Base-by-base conservation (phyloP, 2,329 filamentous ascomycete genomes). In the Hypoxylon sp. region DNA sequence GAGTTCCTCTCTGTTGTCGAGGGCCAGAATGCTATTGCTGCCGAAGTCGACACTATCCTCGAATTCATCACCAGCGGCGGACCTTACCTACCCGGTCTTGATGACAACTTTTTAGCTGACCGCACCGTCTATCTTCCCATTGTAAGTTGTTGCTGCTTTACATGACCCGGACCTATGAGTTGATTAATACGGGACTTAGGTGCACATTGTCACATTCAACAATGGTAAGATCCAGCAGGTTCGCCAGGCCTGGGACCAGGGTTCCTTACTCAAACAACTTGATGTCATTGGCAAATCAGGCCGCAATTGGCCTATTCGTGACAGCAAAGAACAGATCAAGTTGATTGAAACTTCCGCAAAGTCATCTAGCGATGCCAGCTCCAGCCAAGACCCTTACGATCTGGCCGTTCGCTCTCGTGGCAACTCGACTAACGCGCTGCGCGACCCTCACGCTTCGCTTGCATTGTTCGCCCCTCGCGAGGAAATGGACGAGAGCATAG, bases 181-280 rank as follows among this genome's bases (percentile, higher is more conserved):
- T 65, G n/a, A 63, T 58, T 55, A 58, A 48, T 49, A n/a, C 38
- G 14, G 19, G 13, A 59, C 23, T 30, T 79, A 96, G 93, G 87
- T 91, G 74, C 96, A 99, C 83, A 90, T 98, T 71, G 94, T 99
- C 72, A 88, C 89, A 63, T 97, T 98, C 80, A 88, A 97, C 79
- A 78, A 91, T 50, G 88, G 89, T 78, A 94, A 93, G 82, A 98
- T 99, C 77, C 80, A 87, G 65, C 93, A 96, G 79, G 92, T 98
- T 71, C 92, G 95, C 73, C 89, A 95, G 73, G 93, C 91, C 79
- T 99, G 96, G 96, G 96, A 99, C 79, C 96, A 99, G 80, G 94
- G 90, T 67, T 91, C 93, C 59, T 87, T 99, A 43, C 87, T 99
- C 72, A 98, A 96, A 83, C 91, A 97, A 80, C 87, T 98, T 70